Evolutionary conservation across 768 basidiomycete species (phyloP).

Genomic region (Thelephora ganbajun): DNA sequence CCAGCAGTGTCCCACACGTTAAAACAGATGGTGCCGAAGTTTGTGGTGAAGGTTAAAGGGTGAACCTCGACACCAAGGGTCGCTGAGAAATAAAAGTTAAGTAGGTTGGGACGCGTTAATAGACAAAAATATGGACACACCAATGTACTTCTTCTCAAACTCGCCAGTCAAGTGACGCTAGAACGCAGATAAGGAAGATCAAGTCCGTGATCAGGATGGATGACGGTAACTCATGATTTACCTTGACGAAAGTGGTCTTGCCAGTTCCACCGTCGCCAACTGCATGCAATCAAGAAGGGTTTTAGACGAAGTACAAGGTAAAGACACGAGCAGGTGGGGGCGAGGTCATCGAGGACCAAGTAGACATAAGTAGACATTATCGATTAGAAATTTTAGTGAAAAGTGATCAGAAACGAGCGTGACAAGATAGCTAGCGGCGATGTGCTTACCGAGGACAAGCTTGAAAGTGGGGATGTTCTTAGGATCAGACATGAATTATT

Average conservation of each 20-base stretch:
- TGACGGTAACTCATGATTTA: constrained; percentile 19
- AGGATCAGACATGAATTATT: no score
- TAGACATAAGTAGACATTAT: constrained; percentile 19
- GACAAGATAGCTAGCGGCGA: constrained; percentile 3
- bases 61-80: constrained; percentile 99
- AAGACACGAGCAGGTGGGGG: constrained; percentile 8
- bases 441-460: constrained; percentile 83
- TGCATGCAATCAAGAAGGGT: constrained; percentile 19
- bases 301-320: constrained; percentile 11
- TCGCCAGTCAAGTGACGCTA: constrained; percentile 98
- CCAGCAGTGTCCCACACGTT: constrained; percentile 99
- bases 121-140: constrained; percentile 30
- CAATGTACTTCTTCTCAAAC: constrained; percentile 99
- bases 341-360: constrained; percentile 39
- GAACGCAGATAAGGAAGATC: constrained; percentile 25
- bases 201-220: constrained; percentile 34
- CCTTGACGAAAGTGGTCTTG: constrained; percentile 98
- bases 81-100: constrained; percentile 34
- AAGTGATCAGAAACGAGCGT: constrained; percentile 5
- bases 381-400: constrained; percentile 12
- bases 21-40: constrained; percentile 98
- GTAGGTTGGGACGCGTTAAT: constrained; percentile 3
- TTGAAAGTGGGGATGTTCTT: constrained; percentile 79
- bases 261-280: constrained; percentile 96
- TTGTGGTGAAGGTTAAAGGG: constrained; percentile 90